Conservation (phyloP, 805 yeast genomes). For the Lipomyces yamanashiensis region DNA sequence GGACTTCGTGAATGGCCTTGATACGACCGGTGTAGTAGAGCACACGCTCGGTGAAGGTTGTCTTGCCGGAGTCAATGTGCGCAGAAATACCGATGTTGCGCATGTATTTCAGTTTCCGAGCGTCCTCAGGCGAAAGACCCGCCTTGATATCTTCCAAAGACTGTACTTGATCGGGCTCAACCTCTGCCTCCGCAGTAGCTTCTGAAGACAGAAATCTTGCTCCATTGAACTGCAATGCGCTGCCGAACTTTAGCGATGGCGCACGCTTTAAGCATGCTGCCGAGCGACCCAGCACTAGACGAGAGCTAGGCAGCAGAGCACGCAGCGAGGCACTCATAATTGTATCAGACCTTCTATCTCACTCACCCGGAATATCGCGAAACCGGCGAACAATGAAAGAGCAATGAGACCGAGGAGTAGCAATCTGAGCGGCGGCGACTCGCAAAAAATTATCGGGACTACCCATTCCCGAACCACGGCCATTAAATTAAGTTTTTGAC, state of each 20-base stretch:
- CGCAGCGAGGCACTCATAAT: slow-evolving; percentile 17
- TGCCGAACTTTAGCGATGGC: not conserved
- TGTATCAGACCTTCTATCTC: not conserved
- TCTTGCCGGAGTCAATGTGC: slow-evolving; percentile 97
- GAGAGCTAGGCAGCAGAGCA: slow-evolving; percentile 10
- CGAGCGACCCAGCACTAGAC: slow-evolving; percentile 11
- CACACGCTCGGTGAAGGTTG: slow-evolving; percentile 97
- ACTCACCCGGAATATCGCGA: not conserved
- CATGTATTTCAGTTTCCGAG: slow-evolving; percentile 58
- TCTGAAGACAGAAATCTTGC: slow-evolving; percentile 5
- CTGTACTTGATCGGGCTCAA: slow-evolving; percentile 1
- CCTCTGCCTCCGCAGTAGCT: slow-evolving; percentile 17
- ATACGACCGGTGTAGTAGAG: slow-evolving; percentile 95
- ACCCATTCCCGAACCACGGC: not conserved
- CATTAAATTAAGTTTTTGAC: not conserved
- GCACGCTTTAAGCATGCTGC: not conserved
- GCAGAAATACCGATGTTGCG: slow-evolving; percentile 98
- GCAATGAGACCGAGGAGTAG: not conserved
- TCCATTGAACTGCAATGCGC: not conserved
- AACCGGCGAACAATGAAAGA: not conserved
- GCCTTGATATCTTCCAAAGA: slow-evolving; percentile 39
- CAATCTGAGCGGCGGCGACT: not conserved
- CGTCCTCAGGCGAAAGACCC: slow-evolving; percentile 44
- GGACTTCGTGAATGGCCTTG: slow-evolving; percentile 87
- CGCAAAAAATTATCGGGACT: slow-evolving; percentile 3